These are phyloP conservation scores for Fusarium devonianum DNA, from an alignment of 2,329 filamentous ascomycete species.

Conservation along the genomic window DNA sequence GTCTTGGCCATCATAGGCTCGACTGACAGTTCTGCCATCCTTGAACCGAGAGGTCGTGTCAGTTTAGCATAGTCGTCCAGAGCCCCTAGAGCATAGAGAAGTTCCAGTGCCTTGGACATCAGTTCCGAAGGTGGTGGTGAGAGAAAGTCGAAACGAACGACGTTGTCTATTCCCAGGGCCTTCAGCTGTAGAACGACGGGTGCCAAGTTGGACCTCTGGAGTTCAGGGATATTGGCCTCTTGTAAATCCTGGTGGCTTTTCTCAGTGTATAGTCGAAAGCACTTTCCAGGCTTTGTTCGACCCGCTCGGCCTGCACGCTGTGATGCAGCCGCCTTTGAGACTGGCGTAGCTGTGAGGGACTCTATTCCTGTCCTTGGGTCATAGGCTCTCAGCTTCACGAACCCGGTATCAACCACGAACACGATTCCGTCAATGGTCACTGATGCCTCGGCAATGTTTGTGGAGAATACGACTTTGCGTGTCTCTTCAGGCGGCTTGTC, in stretches of 20 bases:
- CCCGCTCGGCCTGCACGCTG: conserved; percentile 92
- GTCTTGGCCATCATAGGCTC: conserved; percentile 97
- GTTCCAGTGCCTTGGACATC: conserved; percentile 83
- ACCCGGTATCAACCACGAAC: conserved; percentile 89
- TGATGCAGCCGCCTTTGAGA: conserved; percentile 91
- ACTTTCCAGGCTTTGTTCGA: conserved; percentile 89
- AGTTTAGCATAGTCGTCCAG: conserved; percentile 90
- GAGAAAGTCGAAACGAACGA: conserved; percentile 88
- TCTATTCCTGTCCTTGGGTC: conserved; percentile 88
- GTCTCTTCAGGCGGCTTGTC: conserved; percentile 82
- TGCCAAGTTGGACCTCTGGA: conserved; percentile 90
- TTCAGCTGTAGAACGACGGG: conserved; percentile 91
- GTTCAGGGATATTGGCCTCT: conserved; percentile 82
- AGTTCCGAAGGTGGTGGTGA: conserved; percentile 86
- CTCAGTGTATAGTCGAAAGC: conserved; percentile 91
- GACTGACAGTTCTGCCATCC: conserved; percentile 92
- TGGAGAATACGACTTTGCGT: conserved; percentile 90
- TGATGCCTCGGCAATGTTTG: conserved; percentile 95
- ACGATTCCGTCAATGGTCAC: conserved; percentile 93
- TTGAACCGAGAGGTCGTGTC: conserved; percentile 82
- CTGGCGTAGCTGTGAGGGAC: conserved; percentile 78
- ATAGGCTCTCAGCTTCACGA: conserved; percentile 88
- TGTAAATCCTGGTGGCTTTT: conserved; percentile 69
- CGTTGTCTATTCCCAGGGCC: conserved; percentile 93
- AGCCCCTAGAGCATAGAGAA: conserved; percentile 85